Percentiles rank a stretch among this genome's conserved stretches.
Evolutionary conservation across 2,329 filamentous ascomycete species (phyloP).

Genomic region (Penicillium palitans): DNA sequence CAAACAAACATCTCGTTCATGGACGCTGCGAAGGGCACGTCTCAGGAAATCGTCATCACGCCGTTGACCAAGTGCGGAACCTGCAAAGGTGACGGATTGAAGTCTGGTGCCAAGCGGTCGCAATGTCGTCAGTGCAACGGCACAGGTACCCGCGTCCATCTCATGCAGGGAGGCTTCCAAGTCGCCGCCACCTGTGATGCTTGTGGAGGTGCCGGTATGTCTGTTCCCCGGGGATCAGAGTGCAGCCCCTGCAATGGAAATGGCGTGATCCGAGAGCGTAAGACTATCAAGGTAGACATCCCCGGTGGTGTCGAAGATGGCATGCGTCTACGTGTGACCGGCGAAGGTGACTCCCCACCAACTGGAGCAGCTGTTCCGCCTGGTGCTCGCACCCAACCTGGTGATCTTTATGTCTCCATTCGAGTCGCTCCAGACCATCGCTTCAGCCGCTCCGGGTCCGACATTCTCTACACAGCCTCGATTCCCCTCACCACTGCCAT

Average conservation of each 20-base stretch:
- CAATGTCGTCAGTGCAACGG: conserved; percentile 81
- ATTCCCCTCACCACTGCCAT: conserved; percentile 92
- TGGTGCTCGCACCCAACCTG: conserved; percentile 66
- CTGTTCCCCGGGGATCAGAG: conserved; percentile 75
- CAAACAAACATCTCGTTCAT: conserved; percentile 91
- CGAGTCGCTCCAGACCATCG: conserved; percentile 85
- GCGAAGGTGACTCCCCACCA: conserved; percentile 81
- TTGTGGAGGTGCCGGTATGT: conserved; percentile 76
- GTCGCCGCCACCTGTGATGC: conserved; percentile 85
- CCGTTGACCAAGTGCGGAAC: conserved; percentile 79
- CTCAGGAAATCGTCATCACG: conserved; percentile 82
- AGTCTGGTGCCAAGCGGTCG: conserved; percentile 70
- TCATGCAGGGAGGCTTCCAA: conserved; percentile 91
- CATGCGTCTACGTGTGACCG: conserved; percentile 82
- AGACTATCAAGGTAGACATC: conserved; percentile 85
- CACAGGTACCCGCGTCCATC: conserved; percentile 81
- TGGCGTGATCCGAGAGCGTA: conserved; percentile 79
- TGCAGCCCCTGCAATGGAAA: conserved; percentile 78
- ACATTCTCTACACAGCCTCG: conserved; percentile 88
- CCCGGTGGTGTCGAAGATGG: conserved; percentile 95
- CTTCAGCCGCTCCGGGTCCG: conserved; percentile 82
- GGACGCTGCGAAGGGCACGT: conserved; percentile 89
- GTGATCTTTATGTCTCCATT: conserved; percentile 90
- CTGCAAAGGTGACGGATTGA: conserved; percentile 81
- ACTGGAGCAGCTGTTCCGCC: conserved; percentile 69